Conservation (phyloP, 148 eudicot genomes). For the Spergularia bocconei region DNA sequence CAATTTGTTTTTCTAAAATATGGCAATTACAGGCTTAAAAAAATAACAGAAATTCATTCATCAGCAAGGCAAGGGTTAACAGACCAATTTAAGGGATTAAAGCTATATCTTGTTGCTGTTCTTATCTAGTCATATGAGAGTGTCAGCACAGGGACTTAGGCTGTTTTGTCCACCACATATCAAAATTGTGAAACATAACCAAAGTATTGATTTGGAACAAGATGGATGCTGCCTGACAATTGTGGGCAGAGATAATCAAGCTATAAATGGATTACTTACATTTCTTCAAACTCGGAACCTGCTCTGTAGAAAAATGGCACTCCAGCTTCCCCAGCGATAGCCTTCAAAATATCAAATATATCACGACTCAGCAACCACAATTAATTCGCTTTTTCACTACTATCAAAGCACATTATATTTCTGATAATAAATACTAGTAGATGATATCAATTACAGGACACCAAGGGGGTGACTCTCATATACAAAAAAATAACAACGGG, state of each 20-base stretch:
- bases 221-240: background rate
- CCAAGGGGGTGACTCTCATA: too few relatives aligned
- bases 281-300: slow-evolving; percentile 99
- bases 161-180: background rate
- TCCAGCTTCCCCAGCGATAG: slow-evolving; percentile 99
- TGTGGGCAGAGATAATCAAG: background rate
- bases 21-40: background rate
- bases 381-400: too few relatives aligned
- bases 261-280: slow-evolving; percentile 49
- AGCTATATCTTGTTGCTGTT: background rate
- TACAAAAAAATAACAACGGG: too few relatives aligned
- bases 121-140: background rate
- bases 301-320: slow-evolving; percentile 99
- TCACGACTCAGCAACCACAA: slow-evolving; percentile 7
- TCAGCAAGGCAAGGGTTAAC: background rate
- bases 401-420: too few relatives aligned
- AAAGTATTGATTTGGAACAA: background rate
- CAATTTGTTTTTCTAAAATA: background rate
- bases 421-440: too few relatives aligned
- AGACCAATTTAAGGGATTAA: background rate
- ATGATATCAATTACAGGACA: too few relatives aligned
- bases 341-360: slow-evolving; percentile 46
- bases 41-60: background rate
- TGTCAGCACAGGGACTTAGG: background rate
- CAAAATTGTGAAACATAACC: background rate